phyloP scores from a whole-genome alignment of 2,329 filamentous ascomycete genomes.

The Claviceps paspali region DNA sequence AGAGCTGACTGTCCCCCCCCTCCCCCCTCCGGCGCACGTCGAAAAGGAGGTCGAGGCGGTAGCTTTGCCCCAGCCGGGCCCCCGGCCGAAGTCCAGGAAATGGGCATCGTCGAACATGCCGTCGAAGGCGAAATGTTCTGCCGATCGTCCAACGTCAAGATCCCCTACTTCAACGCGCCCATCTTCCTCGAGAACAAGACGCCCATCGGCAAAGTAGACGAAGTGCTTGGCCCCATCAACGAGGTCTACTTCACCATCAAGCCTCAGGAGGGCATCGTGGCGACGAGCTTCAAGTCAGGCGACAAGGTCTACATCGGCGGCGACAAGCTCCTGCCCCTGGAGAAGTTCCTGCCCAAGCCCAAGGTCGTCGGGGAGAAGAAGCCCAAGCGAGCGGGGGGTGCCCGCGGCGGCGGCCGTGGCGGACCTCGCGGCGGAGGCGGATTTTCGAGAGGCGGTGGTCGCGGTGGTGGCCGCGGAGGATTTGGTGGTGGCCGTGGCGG shows the following conservation, averaged over 20 bases:
- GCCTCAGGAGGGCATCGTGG: slow-evolving; percentile 89
- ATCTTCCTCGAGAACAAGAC: slow-evolving; percentile 99
- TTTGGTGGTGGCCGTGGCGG: slow-evolving; percentile 11
- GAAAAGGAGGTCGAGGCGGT: slow-evolving; percentile 10
- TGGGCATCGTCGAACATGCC: slow-evolving; percentile 87
- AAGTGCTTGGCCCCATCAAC: slow-evolving; percentile 94
- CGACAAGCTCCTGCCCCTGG: slow-evolving; percentile 87
- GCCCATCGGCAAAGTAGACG: slow-evolving; percentile 89
- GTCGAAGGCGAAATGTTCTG: slow-evolving; percentile 98
- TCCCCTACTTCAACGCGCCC: slow-evolving; percentile 97
- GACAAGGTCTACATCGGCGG: slow-evolving; percentile 95
- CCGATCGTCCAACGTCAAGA: slow-evolving; percentile 86
- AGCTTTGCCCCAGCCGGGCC: slow-evolving; percentile 8
- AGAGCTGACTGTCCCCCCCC: neutral
- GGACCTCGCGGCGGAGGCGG: slow-evolving; percentile 10
- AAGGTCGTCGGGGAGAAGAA: slow-evolving; percentile 55
- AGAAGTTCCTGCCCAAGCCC: slow-evolving; percentile 92
- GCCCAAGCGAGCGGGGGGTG: slow-evolving; percentile 44
- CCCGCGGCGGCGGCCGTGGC: slow-evolving; percentile 14
- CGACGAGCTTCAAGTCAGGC: slow-evolving; percentile 83
- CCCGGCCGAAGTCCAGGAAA: slow-evolving; percentile 36
- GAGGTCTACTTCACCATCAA: slow-evolving; percentile 98
- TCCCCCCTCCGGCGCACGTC: too few species aligned
- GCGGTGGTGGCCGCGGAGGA: slow-evolving; percentile 18
- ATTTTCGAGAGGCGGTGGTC: too few species aligned